Evolutionary conservation across 2,329 filamentous ascomycete species (phyloP).

Genomic region (Microsporum ferrugineum): DNA sequence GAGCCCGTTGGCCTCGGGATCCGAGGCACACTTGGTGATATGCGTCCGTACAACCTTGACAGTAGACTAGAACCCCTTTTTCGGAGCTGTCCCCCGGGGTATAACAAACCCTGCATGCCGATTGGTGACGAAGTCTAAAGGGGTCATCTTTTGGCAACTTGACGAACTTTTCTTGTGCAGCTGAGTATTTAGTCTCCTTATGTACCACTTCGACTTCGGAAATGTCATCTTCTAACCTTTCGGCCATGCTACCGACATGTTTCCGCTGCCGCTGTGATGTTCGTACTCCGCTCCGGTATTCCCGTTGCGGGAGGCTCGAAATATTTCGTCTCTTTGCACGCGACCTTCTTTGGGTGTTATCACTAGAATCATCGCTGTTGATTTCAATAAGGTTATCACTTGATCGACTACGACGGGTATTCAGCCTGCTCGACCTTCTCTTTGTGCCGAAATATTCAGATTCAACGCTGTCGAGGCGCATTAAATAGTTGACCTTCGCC

Average conservation of each 20-base stretch:
- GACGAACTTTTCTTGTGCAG: constrained; percentile 64
- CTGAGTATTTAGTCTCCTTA: constrained; percentile 21
- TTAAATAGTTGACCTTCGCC: neutral
- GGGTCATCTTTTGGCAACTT: constrained; percentile 47
- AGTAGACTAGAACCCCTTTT: constrained; percentile 65
- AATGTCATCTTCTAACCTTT: constrained; percentile 40
- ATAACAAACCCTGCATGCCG: constrained; percentile 61
- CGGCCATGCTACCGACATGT: constrained; percentile 31
- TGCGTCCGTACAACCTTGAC: constrained; percentile 76
- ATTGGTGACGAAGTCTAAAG: constrained; percentile 60
- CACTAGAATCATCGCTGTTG: neutral
- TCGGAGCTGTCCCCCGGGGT: constrained; percentile 39
- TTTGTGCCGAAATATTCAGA: neutral
- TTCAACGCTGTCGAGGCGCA: neutral
- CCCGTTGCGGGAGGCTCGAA: neutral
- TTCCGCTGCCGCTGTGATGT: constrained; percentile 7
- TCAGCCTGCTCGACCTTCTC: neutral
- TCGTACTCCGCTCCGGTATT: constrained; percentile 6
- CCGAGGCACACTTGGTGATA: constrained; percentile 82
- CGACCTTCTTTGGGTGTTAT: neutral
- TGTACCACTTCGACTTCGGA: constrained; percentile 16
- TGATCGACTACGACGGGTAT: neutral
- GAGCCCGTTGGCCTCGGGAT: constrained; percentile 60
- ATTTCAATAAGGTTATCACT: neutral
- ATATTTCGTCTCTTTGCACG: neutral